phyloP scores from a whole-genome alignment of 2,329 filamentous ascomycete genomes.

The Apiospora sp. region DNA sequence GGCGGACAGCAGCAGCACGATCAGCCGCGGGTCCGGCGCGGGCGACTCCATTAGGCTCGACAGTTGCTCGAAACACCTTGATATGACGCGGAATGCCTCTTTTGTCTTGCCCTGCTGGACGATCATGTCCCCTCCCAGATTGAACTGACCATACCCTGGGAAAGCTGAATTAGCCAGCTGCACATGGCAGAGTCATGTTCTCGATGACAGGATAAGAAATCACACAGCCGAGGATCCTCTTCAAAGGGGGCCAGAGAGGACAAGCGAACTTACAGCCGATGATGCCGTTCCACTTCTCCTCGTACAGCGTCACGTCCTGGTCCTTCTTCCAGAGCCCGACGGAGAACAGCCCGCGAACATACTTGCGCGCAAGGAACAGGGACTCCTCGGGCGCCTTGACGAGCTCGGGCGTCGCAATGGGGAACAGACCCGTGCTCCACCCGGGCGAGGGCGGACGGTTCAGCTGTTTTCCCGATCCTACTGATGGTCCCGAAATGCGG shows the following conservation, averaged over 20 bases:
- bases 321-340: conserved; percentile 12
- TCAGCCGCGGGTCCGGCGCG: conserved; percentile 9
- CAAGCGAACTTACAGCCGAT: background rate
- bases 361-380: conserved; percentile 17
- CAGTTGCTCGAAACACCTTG: conserved; percentile 5
- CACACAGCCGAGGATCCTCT: background rate
- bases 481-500: background rate
- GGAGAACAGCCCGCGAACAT: conserved; percentile 22
- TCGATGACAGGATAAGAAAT: background rate
- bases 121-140: conserved; percentile 23
- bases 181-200: background rate
- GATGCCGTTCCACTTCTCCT: conserved; percentile 1
- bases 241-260: background rate
- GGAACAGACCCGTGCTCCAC: conserved; percentile 15
- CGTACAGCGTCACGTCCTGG: conserved; percentile 10
- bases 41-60: background rate
- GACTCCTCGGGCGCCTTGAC: conserved; percentile 14
- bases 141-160: conserved; percentile 18
- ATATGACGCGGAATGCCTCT: conserved; percentile 16
- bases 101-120: conserved; percentile 14
- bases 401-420: conserved; percentile 10
- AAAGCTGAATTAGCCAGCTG: background rate
- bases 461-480: background rate
- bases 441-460: background rate
- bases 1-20: background rate